Base-by-base conservation (phyloP, 805 yeast species). In the Myxozyma neglecta region DNA sequence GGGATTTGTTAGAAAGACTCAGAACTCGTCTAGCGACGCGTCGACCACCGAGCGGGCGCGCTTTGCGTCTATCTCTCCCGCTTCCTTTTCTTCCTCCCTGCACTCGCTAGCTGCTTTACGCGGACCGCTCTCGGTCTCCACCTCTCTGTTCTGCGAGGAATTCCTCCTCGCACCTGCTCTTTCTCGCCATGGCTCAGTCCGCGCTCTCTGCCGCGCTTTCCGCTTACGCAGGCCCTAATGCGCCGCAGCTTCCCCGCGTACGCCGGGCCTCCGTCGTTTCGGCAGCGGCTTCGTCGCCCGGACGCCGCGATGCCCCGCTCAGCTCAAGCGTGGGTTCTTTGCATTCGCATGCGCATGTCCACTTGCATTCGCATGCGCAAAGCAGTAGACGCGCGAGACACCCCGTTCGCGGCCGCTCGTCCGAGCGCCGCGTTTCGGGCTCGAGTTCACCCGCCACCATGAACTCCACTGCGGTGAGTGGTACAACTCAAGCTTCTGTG, bases 121-220 rank as follows among this genome's bases (percentile, higher is more conserved):
- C 20, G 45, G 55, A 40, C 52, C 34, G 18, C 45, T 35, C 42
- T 48, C 39, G 53, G 34, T 39, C 49, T 34, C 36, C 45, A 6
- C 43, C 48, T 20, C 47, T 18, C 49, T 34, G 20, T 32, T 34
- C 35, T 49, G 18, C 58, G 58, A 29, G 43, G 39, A 46, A 8
- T 36, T n/a, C 16, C 45, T 35, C 47, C 43, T 45, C 53, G 44
- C 39, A 14, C 9, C 44, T 20, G 44, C 44, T 37, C 18, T 20
- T 37, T 32, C 6, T 35, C 59, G 40, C 24, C 42, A 61, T 61
- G 65, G 53, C 65, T 6, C 62, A 61, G 60, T 61, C 65, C 29
- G 65, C 65, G 10, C 52, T 61, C 18, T 61, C 65, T 47, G 65
- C 59, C 40, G 65, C 65, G 44, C 56, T 61, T 34, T 61, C 65